These are phyloP conservation scores for Melanomma pulvis-pyrius DNA, from an alignment of 495 filamentous ascomycete genomes.

Conservation along the genomic window DNA sequence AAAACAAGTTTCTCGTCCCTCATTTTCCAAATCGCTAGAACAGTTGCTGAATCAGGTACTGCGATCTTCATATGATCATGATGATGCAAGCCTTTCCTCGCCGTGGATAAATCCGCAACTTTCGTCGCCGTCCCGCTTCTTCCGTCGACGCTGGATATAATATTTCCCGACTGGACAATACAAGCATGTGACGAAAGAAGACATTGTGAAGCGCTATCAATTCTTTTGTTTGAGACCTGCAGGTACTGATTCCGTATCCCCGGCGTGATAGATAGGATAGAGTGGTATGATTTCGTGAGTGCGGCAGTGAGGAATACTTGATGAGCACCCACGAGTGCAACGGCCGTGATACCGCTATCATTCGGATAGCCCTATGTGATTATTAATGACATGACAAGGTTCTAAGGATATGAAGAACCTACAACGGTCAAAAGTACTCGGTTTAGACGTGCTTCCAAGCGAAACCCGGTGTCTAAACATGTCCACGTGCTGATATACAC, in stretches of 20 bases:
- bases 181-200: background rate
- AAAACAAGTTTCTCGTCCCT: background rate
- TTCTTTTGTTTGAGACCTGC: background rate
- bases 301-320: conserved; percentile 17
- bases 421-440: conserved; percentile 1
- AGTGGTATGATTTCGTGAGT: conserved; percentile 13
- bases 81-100: background rate
- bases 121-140: background rate
- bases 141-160: conserved; percentile 8
- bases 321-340: background rate
- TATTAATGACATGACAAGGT: background rate
- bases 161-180: background rate
- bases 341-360: conserved; percentile 6
- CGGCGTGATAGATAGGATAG: background rate
- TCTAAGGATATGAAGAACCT: background rate
- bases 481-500: conserved; percentile 7
- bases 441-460: background rate
- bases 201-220: background rate
- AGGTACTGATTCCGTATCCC: background rate
- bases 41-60: background rate
- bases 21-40: background rate
- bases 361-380: conserved; percentile 3
- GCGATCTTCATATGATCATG: background rate
- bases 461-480: background rate
- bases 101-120: conserved; percentile 3